Evolutionary conservation across 371 early-diverging fungal genomes (phyloP), one percentile per base, ranked within the genome.

Genomic region (Amoeboaphelidium protococcarum): DNA sequence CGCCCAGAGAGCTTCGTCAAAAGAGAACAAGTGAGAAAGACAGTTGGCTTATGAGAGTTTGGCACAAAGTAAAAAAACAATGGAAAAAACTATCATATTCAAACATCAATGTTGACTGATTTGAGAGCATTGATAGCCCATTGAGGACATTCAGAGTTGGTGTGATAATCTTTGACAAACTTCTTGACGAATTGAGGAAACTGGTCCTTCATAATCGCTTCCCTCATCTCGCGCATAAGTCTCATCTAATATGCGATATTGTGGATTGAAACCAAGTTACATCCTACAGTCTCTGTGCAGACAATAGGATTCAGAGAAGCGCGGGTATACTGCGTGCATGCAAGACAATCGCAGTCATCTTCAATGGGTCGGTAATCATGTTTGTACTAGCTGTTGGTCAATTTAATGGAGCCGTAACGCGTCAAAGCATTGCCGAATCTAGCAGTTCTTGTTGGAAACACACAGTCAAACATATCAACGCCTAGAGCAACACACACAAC

Each of bases 401-500:
- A 58, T 13, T 69, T 56, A 41, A 90, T 52, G 41, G 80, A 70
- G 13, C 89, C 91, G 1, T 71, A 60, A 56, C 78, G 71, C 16
- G 79, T 78, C 44, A 94, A 68, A 2, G 81, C 84, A 54, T 79
- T 82, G 23, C 95, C 95, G 57, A 90, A 91, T 45, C 95, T 74
- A 0, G 91, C 92, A 16, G 91, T 94, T 46, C 95, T 70, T 10
- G 95, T 91, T 20, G 95, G 95, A 59, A 80, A 94, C 3, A 94
- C 94, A 62, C 95, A 94, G 59, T 94, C 95, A 57, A 76, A 85
- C 91, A 90, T 91, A 59, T 91, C 91, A 23, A 83, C 82, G 45
- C 95, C 95, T 44, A 94, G 63, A 23, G 90, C 86, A 27, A 78
- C 71, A 65, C 86, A 87, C 0, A 94, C 80, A 3, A 91, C 81